A percentile compares a stretch with the other conserved stretches of the same genome.
Conservation (phyloP, 805 yeast genomes). For the Candida ficus region DNA sequence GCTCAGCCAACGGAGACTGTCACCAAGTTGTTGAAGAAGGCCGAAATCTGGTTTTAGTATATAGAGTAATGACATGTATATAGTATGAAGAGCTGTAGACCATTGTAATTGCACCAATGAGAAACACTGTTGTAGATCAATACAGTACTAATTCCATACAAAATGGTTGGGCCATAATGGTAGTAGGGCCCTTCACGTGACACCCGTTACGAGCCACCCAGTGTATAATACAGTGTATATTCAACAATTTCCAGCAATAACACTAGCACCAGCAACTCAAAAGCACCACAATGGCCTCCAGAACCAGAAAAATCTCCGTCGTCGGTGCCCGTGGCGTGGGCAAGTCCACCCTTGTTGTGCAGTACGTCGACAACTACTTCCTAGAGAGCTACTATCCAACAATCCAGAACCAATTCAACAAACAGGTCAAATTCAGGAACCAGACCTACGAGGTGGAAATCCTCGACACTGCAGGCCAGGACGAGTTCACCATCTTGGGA, state of each 20-base stretch:
- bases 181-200: no score
- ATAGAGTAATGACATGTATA: no score
- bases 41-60: conserved; percentile 48
- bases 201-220: no score
- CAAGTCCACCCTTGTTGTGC: conserved; percentile 77
- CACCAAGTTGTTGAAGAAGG: conserved; percentile 67
- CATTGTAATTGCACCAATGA: no score
- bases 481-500: conserved; percentile 76
- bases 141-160: no score
- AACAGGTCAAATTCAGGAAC: conserved; percentile 42
- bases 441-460: conserved; percentile 79
- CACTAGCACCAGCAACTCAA: no score
- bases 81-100: no score
- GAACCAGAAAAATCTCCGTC: conserved; percentile 70
- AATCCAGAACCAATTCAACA: conserved; percentile 12
- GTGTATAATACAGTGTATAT: no score
- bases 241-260: no score
- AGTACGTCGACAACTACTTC: conserved; percentile 83
- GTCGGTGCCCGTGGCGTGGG: conserved; percentile 89
- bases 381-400: conserved; percentile 90
- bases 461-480: conserved; percentile 91
- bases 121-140: no score
- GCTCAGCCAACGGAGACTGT: conserved; percentile 91
- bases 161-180: no score
- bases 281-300: conserved; percentile 26